Evolutionary conservation across 1,284 basidiomycete species (phyloP).

Genomic region (Ceratorhiza oryzae-sativae): DNA sequence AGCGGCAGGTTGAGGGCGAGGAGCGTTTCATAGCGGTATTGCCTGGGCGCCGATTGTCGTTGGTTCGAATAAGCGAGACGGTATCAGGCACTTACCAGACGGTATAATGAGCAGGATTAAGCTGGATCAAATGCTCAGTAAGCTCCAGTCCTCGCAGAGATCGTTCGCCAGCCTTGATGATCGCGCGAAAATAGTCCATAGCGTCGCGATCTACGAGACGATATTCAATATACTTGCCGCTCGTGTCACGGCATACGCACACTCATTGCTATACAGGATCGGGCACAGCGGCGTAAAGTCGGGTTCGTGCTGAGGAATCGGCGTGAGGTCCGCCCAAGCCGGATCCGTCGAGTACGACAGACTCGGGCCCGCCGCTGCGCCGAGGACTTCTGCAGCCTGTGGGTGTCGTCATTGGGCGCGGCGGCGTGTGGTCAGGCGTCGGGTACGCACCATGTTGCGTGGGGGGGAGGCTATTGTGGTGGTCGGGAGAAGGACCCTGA

Average conservation of each 20-base stretch:
- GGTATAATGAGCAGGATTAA: constrained; percentile 93
- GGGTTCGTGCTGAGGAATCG: constrained; percentile 81
- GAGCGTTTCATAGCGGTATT: constrained; percentile 89
- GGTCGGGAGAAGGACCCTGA: not conserved
- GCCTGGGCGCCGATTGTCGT: constrained; percentile 61
- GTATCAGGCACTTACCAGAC: constrained; percentile 70
- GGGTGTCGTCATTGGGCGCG: too few relatives aligned
- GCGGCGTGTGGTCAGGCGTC: too few relatives aligned
- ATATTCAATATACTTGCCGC: constrained; percentile 23
- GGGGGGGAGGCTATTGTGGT: not conserved
- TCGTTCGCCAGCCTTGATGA: constrained; percentile 77
- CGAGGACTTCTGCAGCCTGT: too few relatives aligned
- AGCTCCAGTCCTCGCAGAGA: constrained; percentile 81
- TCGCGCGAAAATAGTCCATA: constrained; percentile 88
- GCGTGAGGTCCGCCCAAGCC: constrained; percentile 81
- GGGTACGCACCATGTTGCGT: not conserved
- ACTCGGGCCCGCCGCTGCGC: not conserved
- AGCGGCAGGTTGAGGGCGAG: constrained; percentile 71
- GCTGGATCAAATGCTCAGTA: constrained; percentile 82
- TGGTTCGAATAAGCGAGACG: not conserved
- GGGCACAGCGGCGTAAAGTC: constrained; percentile 78
- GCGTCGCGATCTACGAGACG: constrained; percentile 79
- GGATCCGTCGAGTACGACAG: constrained; percentile 63
- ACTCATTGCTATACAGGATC: constrained; percentile 87
- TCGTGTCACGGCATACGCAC: constrained; percentile 59